These are phyloP conservation scores for Trichoderma guizhouense DNA, from an alignment of 2,329 filamentous ascomycete species.

Conservation along the genomic window DNA sequence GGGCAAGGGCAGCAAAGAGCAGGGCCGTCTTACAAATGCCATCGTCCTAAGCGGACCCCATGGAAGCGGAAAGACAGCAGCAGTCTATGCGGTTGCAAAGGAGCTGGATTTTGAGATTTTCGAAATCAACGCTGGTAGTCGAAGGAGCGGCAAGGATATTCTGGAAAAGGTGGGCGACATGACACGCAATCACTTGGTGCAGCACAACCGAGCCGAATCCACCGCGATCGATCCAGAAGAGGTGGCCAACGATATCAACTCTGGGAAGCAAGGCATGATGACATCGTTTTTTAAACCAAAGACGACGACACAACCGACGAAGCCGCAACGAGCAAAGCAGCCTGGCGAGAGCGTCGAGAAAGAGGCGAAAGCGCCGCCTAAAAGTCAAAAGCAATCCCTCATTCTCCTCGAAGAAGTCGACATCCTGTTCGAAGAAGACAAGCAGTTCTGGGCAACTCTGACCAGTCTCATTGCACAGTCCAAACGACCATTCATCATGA, in stretches of 20 bases:
- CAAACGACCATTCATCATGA: conserved; percentile 89
- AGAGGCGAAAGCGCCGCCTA: conserved; percentile 33
- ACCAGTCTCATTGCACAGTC: conserved; percentile 75
- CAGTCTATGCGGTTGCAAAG: conserved; percentile 86
- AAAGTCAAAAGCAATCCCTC: conserved; percentile 82
- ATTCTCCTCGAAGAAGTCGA: conserved; percentile 95
- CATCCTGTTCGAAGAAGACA: conserved; percentile 90
- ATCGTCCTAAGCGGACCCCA: conserved; percentile 86
- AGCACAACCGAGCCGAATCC: conserved; percentile 40
- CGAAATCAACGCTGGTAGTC: conserved; percentile 82
- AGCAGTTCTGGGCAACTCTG: conserved; percentile 87
- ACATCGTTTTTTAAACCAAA: conserved; percentile 73
- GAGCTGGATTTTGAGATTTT: conserved; percentile 93
- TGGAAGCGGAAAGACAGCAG: conserved; percentile 90
- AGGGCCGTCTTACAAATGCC: conserved; percentile 61
- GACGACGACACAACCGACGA: conserved; percentile 27
- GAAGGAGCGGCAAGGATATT: conserved; percentile 84
- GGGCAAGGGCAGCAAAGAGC: conserved; percentile 40
- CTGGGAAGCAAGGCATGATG: conserved; percentile 74
- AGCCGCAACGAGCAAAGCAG: conserved; percentile 25
- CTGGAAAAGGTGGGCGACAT: conserved; percentile 93
- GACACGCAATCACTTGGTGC: conserved; percentile 90
- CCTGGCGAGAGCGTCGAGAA: conserved; percentile 24
- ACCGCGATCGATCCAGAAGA: conserved; percentile 29
- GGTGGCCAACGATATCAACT: conserved; percentile 53